Evolutionary conservation across 1,284 basidiomycete genomes (phyloP), one percentile per base, ranked within the genome.

Genomic region (Schizophyllum commune): DNA sequence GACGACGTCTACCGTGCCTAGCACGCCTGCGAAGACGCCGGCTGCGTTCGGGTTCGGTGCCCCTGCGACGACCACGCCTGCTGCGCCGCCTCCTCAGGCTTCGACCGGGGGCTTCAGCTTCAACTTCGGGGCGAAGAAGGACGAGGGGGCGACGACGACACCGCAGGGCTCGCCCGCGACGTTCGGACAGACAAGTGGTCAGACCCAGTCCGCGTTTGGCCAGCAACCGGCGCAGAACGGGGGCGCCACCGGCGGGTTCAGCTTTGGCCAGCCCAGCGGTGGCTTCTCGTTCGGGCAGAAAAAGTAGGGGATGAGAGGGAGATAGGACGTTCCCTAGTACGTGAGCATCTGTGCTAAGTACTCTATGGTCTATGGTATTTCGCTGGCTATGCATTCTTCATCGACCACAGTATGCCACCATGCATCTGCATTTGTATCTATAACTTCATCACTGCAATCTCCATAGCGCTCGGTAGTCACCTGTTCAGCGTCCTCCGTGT

Each of bases 51-150:
- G 52, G 33, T 59, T 60, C 8, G 19, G 6, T 33, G 6, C 51
- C 27, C 6, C 61, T 17, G 52, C 34, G 27, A 3, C 56, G 22
- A 54, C 54, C 4, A 55, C 33, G 8, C 53, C 51, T n/a, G 57
- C 65, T 58, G 66, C 61, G 7, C 69, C 66, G n/a, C 58, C 61
- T 17, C 39, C 65, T 21, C 33, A 59, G 32, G 51, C 64, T 13
- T 52, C 67, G 3, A 53, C 52, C 34, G 61, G 52, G 21, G 57
- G 58, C 15, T 55, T 34, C n/a, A 61, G 61, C 64, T 22, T 61
- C 63, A 5, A 54, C 62, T 39, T 63, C 64, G 19, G 62, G 63
- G 59, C 53, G 19, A 39, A 51, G 11, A 52, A 17, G n/a, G 47
- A 39, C 5, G 59, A 60, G 17, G 51, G 33, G 27, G 13, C 61